These are phyloP conservation scores for Verticillium tricorpus DNA, from an alignment of 2,329 filamentous ascomycete species.

Conservation along the genomic window DNA sequence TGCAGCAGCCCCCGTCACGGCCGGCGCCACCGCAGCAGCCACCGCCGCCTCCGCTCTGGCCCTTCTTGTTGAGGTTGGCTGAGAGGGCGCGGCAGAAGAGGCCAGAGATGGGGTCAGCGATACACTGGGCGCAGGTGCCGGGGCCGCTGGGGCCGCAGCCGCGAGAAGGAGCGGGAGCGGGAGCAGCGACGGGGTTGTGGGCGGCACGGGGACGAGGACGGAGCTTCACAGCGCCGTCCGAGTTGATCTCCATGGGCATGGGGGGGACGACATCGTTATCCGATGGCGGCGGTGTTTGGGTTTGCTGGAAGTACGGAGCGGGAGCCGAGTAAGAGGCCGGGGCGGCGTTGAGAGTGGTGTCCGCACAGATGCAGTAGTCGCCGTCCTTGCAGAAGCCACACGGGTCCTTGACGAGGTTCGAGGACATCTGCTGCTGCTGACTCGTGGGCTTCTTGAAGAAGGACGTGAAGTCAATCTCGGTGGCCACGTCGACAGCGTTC, in stretches of 20 bases:
- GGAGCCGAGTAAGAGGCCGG: constrained; percentile 17
- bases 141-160: constrained; percentile 64
- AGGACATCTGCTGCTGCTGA: constrained; percentile 18
- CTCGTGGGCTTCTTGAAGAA: constrained; percentile 47
- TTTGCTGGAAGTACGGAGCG: constrained; percentile 25
- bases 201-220: constrained; percentile 32
- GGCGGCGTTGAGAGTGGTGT: constrained; percentile 35
- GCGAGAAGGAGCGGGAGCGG: constrained; percentile 23
- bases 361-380: constrained; percentile 78
- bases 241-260: constrained; percentile 54
- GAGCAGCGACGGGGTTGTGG: constrained; percentile 43
- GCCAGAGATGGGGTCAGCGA: constrained; percentile 71
- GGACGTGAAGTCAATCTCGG: constrained; percentile 72
- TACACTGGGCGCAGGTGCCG: constrained; percentile 74
- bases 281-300: constrained; percentile 53
- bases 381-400: constrained; percentile 83
- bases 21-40: constrained; percentile 60
- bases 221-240: constrained; percentile 57
- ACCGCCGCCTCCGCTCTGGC: constrained; percentile 18
- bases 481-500: constrained; percentile 47
- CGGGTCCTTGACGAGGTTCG: constrained; percentile 53
- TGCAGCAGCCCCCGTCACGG: constrained; percentile 61
- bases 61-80: constrained; percentile 51
- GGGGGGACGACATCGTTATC: constrained; percentile 55
- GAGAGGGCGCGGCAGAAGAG: constrained; percentile 80